Evolutionary conservation across 1,284 basidiomycete genomes (phyloP), one percentile per base, ranked within the genome.

Genomic region (Flammula alnicola): DNA sequence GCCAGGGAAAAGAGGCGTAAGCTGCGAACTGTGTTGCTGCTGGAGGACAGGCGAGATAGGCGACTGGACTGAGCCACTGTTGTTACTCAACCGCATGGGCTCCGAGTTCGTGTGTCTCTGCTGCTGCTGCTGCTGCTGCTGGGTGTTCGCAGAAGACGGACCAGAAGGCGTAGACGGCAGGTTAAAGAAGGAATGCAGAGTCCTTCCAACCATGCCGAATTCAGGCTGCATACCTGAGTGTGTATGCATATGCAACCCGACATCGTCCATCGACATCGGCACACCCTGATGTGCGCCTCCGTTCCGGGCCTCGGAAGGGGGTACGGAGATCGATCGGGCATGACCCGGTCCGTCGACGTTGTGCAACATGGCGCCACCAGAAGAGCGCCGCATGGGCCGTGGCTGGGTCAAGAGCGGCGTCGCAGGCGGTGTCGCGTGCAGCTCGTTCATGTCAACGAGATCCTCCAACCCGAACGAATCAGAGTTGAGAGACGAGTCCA

Each of bases 391-490:
- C 52, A 74, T 58, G 44, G 72, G 60, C 8, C 77, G 69, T 23
- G 69, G 68, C 8, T 73, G 70, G 11, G 66, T 73, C 49, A 79
- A 71, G 11, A 60, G 43, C 2, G 83, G 84, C 19, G 83, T 87
- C 26, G 77, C 80, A 27, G 84, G 84, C 2, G 84, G 84, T 11
- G 83, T 86, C 20, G 73, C 60, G 54, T 79, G 74, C 41, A 68
- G 61, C 41, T 73, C 75, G 38, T 56, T 51, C 39, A 87, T 69
- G 45, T 84, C 80, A n/a, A 84, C 78, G 57, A 87, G 72, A 55
- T 86, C 84, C 36, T 86, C 84, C 51, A 84, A 66, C 32, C 73
- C 74, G 56, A 82, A 78, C 3, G 44, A 25, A 9, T 55, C 48
- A n/a, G n/a, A n/a, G n/a, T n/a, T n/a, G n/a, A n/a, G n/a, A n/a